Percentiles rank a stretch among this genome's conserved stretches.
phyloP scores from a whole-genome alignment of 768 basidiomycete genomes.

The Russula lepida region DNA sequence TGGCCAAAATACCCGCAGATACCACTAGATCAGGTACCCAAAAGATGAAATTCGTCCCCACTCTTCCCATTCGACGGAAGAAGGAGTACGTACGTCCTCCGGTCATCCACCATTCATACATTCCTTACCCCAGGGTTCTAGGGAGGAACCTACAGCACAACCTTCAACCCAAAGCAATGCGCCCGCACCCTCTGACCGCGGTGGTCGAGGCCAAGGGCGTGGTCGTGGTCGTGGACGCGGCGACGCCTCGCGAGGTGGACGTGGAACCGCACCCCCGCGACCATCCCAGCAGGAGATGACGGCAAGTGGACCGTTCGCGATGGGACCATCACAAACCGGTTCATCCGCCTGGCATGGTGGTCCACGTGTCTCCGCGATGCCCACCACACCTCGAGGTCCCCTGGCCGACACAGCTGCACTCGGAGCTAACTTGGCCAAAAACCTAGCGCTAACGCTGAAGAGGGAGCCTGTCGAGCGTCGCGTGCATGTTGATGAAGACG shows the following conservation, averaged over 20 bases:
- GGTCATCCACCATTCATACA: conserved; percentile 20
- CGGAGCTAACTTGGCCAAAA: conserved; percentile 43
- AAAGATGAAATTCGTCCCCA: conserved; percentile 76
- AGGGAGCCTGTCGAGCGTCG: conserved; percentile 29
- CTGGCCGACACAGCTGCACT: conserved; percentile 30
- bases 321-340: conserved; percentile 70
- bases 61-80: conserved; percentile 64
- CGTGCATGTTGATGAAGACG: conserved; percentile 37
- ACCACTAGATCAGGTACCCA: conserved; percentile 66
- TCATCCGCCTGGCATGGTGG: conserved; percentile 42
- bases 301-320: conserved; percentile 80
- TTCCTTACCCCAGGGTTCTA: conserved; percentile 25
- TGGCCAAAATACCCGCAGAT: conserved; percentile 62
- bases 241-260: conserved; percentile 44
- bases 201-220: conserved; percentile 35
- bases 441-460: conserved; percentile 43
- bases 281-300: conserved; percentile 62
- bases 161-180: conserved; percentile 18
- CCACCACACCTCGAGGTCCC: conserved; percentile 36
- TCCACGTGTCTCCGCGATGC: conserved; percentile 50
- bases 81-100: conserved; percentile 64
- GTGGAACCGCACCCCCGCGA: conserved; percentile 31
- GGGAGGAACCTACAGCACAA: conserved; percentile 48
- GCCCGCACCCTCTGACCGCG: conserved; percentile 35
- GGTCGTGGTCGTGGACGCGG: conserved; percentile 36